These are phyloP conservation scores for Phytophthora colocasiae DNA, from an alignment of 352 stramenopile genomes.

Conservation along the genomic window DNA sequence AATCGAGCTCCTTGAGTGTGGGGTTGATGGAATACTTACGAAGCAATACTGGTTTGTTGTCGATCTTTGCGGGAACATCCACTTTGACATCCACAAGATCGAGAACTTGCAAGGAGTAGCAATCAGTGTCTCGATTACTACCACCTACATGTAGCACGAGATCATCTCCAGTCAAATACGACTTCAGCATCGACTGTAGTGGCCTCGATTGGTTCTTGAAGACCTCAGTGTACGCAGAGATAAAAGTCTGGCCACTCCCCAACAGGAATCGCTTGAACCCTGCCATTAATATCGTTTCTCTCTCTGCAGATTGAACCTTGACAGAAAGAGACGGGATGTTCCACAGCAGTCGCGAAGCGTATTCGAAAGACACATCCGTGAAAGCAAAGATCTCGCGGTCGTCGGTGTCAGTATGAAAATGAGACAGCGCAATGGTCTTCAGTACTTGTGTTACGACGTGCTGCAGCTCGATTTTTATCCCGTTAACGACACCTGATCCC, in stretches of 20 bases:
- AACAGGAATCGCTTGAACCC: constrained; percentile 79
- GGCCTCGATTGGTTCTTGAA: constrained; percentile 68
- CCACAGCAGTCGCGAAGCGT: constrained; percentile 67
- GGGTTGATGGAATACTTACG: constrained; percentile 67
- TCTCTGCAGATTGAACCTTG: constrained; percentile 44
- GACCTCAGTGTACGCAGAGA: constrained; percentile 79
- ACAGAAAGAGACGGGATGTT: constrained; percentile 80
- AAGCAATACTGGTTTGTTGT: constrained; percentile 74
- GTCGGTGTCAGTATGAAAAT: constrained; percentile 73
- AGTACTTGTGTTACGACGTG: constrained; percentile 67
- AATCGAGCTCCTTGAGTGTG: constrained; percentile 79
- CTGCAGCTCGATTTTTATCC: constrained; percentile 59
- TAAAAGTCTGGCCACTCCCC: constrained; percentile 74
- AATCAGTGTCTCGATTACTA: constrained; percentile 52
- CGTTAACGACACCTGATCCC: constrained; percentile 38
- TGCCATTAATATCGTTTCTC: constrained; percentile 62
- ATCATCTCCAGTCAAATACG: constrained; percentile 74
- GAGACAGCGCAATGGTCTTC: constrained; percentile 76
- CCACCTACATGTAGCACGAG: constrained; percentile 66
- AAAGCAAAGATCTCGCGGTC: constrained; percentile 75
- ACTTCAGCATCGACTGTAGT: constrained; percentile 70
- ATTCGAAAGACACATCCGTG: constrained; percentile 81
- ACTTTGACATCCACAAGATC: constrained; percentile 70
- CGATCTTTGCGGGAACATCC: constrained; percentile 69
- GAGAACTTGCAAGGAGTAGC: constrained; percentile 76